A percentile compares a stretch with the other conserved stretches of the same genome.
Conservation (phyloP, 148 eudicot genomes). For the Amaranthus palmeri region DNA sequence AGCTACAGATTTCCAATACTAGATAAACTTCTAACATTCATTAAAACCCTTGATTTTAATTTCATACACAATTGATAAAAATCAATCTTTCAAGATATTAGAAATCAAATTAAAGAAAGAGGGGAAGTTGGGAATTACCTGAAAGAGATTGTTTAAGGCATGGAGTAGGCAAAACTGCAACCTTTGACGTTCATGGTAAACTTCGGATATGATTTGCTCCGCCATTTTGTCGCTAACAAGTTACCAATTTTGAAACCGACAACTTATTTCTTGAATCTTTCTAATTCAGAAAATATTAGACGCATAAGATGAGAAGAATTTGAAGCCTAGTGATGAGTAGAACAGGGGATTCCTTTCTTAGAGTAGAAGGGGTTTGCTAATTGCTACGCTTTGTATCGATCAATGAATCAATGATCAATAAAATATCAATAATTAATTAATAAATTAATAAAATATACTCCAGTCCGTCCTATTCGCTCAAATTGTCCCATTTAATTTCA, state of each 20-base stretch:
- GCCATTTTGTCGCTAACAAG: constrained; percentile 12
- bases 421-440: too few relatives aligned
- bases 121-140: constrained; percentile 38
- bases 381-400: too few relatives aligned
- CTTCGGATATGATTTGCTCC: constrained; percentile 22
- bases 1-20: not conserved
- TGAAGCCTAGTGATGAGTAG: not conserved
- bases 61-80: not conserved
- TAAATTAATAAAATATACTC: too few relatives aligned
- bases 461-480: too few relatives aligned
- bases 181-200: constrained; percentile 85
- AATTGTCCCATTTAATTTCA: too few relatives aligned
- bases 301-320: too few relatives aligned
- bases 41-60: not conserved
- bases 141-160: constrained; percentile 92
- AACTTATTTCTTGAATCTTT: not conserved
- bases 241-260: not conserved
- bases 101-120: not conserved
- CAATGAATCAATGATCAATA: too few relatives aligned
- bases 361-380: not conserved
- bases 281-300: not conserved
- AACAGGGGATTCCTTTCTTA: not conserved
- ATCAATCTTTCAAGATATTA: not conserved
- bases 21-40: too few relatives aligned
- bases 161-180: constrained; percentile 87